Base-by-base conservation (phyloP, 202 grass and related monocot genomes). In the Zizania palustris region DNA sequence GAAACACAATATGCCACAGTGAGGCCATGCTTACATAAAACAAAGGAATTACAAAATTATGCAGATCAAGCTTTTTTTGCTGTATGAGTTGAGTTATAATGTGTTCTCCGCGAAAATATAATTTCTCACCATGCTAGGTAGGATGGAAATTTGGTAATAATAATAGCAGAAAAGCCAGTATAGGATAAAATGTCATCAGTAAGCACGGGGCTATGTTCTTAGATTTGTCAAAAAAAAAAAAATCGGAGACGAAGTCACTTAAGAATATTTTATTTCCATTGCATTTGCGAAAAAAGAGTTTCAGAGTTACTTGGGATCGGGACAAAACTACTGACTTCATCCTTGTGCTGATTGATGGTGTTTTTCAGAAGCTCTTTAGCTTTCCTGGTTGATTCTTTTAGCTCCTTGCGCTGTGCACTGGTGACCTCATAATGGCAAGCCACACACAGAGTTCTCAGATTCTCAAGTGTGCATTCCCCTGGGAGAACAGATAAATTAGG, bases 371-470 rank as follows among this genome's bases (percentile, higher is more conserved):
- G 79, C 73, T 92, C 86, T 82, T 93, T 91, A 2, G 87, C 91
- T 86, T 74, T 88, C 65, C 34, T 83, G 80, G 83, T 88, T 57
- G 81, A 59, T 81, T 86, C 73, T 44, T 80, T 86, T 67, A 54
- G 63, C 78, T 92, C 91, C 69, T 79, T 77, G 19, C 77, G 85
- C 66, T 90, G 91, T 71, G 63, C 69, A 59, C 71, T 84, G 10
- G 89, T 97, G 53, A 90, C 87, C 60, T 81, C 83, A 63, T 78
- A 79, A 83, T 98, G 95, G 77, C 91, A 97, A 60, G 85, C 87
- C 71, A 94, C 95, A 75, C 95, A 97, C 19, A 98, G 87, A 76
- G 95, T 94, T 77, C 95, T 88, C 89, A 94, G 86, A 83, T 97
- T 97, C 78, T 97, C 94, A 60, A 97, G 74, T 6, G 43, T 89